These are phyloP conservation scores for Phaeoacremonium minimum DNA, from an alignment of 2,329 filamentous ascomycete genomes.

Conservation along the genomic window DNA sequence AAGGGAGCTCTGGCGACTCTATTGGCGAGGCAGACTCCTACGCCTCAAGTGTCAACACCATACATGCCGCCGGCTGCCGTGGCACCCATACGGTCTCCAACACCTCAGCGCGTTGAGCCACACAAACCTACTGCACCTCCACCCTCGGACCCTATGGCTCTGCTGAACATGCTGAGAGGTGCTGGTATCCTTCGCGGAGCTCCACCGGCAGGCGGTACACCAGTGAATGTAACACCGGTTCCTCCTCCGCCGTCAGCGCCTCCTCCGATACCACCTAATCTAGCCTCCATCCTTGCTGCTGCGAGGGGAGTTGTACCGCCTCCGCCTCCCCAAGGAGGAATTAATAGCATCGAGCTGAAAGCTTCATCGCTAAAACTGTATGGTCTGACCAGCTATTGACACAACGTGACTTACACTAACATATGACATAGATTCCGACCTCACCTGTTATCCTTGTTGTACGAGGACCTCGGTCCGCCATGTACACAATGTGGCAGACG, in stretches of 20 bases:
- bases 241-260: constrained; percentile 27
- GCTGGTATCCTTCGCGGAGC: constrained; percentile 59
- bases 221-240: constrained; percentile 7
- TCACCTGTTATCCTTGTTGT: constrained; percentile 68
- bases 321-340: constrained; percentile 9
- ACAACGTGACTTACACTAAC: constrained; percentile 5
- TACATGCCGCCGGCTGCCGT: constrained; percentile 27
- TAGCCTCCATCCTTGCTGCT: constrained; percentile 16
- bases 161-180: constrained; percentile 64
- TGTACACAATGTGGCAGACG: constrained; percentile 90
- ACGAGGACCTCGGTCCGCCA: constrained; percentile 78
- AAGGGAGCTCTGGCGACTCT: constrained; percentile 56
- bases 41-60: constrained; percentile 43
- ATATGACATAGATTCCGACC: constrained; percentile 59
- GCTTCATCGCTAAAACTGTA: constrained; percentile 71
- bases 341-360: constrained; percentile 53
- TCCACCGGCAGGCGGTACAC: constrained; percentile 32
- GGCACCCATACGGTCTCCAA: constrained; percentile 45
- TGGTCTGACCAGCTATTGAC: constrained; percentile 21
- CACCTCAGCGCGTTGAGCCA: constrained; percentile 34
- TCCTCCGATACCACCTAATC: constrained; percentile 25
- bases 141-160: constrained; percentile 46
- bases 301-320: constrained; percentile 10
- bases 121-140: constrained; percentile 28
- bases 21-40: constrained; percentile 48